These are phyloP conservation scores for Oryza coarctata DNA, from an alignment of 176 grass and related monocot species.

Conservation along the genomic window DNA sequence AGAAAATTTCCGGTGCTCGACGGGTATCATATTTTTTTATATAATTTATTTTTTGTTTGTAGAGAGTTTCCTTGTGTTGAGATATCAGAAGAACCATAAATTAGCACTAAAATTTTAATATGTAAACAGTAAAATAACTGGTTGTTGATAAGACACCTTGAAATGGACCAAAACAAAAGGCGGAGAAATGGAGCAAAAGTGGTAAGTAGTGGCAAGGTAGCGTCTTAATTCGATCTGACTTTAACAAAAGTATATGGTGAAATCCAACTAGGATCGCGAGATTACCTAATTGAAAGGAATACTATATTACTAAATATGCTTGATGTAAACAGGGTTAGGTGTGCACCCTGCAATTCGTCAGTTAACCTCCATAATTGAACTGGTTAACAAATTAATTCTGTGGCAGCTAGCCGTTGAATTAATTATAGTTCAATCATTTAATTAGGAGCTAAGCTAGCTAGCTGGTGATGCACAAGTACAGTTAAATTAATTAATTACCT, in stretches of 20 bases:
- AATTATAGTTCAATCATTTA: background rate
- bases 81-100: background rate
- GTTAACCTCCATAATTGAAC: background rate
- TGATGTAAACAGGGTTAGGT: background rate
- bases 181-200: background rate
- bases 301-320: background rate
- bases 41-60: no score
- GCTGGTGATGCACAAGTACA: background rate
- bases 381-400: background rate
- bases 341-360: background rate
- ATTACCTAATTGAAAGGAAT: background rate
- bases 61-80: no score
- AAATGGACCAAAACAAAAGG: background rate
- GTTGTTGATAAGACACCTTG: background rate
- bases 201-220: background rate
- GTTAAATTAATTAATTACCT: slow-evolving; percentile 36
- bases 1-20: no score
- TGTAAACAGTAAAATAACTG: background rate
- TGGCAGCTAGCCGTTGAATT: background rate
- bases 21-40: no score
- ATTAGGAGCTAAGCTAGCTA: background rate
- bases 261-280: background rate
- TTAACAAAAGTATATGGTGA: background rate
- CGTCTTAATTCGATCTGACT: background rate
- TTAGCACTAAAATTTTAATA: background rate